phyloP scores from a whole-genome alignment of 345 rosid species.

The Rhizophora mangle region DNA sequence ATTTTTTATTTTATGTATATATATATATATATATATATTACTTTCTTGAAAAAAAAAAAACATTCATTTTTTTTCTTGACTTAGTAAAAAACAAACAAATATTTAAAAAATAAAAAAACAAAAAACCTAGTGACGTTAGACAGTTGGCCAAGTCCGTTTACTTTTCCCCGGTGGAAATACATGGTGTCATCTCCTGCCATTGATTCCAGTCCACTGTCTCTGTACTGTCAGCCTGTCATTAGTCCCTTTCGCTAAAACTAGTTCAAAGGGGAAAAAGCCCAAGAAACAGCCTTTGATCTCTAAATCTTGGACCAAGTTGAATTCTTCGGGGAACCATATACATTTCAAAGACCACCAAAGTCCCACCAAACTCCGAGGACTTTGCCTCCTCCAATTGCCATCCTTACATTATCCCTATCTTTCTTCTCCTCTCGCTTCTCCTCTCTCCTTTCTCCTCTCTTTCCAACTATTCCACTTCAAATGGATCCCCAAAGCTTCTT shows the following conservation, averaged over 20 bases:
- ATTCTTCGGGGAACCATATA: not conserved
- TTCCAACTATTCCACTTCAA: slow-evolving; percentile 8
- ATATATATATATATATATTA: no score
- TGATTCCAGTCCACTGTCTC: no score
- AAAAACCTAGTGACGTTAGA: not conserved
- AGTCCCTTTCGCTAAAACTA: no score
- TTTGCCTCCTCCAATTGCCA: not conserved
- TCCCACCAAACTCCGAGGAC: not conserved
- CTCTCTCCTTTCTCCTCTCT: slow-evolving; percentile 8
- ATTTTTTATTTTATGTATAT: no score
- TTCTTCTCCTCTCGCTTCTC: not conserved
- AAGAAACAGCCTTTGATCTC: no score
- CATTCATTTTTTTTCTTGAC: no score
- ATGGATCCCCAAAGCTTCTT: slow-evolving; percentile 31
- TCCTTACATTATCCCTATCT: not conserved
- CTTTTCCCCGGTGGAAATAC: not conserved
- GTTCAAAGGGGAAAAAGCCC: no score
- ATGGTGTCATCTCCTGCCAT: no score
- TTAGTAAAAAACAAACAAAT: no score
- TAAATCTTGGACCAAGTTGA: not conserved
- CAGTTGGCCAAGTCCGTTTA: not conserved
- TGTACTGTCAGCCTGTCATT: not conserved
- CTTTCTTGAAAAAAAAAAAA: no score
- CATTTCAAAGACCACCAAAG: not conserved
- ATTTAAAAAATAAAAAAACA: no score